Evolutionary conservation across 2,329 filamentous ascomycete genomes (phyloP).

Genomic region (Endocalyx cinctus): DNA sequence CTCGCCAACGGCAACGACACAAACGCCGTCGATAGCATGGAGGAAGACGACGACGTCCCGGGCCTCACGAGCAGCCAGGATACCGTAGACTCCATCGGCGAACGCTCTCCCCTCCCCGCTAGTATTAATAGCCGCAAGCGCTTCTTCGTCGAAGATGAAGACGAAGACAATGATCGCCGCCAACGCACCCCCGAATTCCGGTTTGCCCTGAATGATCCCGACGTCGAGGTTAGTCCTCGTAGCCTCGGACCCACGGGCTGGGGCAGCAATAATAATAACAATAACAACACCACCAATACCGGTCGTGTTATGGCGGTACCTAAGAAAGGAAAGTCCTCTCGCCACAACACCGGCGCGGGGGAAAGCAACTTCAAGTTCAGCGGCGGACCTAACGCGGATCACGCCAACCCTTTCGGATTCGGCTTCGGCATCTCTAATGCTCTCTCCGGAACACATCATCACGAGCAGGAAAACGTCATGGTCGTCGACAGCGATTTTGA

Average conservation of each 20-base stretch:
- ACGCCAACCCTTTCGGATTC: too few relatives aligned
- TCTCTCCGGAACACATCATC: too few relatives aligned
- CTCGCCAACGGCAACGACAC: constrained; percentile 9
- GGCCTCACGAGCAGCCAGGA: constrained; percentile 53
- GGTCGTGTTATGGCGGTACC: constrained; percentile 47
- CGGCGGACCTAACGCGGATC: constrained; percentile 10
- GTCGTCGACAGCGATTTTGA: constrained; percentile 54
- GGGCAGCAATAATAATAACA: constrained; percentile 24
- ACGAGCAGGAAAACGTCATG: constrained; percentile 44
- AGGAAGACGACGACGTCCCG: constrained; percentile 33
- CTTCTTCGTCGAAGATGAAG: constrained; percentile 39
- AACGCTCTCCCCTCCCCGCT: constrained; percentile 9
- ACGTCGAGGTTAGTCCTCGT: constrained; percentile 36
- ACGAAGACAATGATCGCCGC: constrained; percentile 21
- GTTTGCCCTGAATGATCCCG: constrained; percentile 23
- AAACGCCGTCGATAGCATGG: too few relatives aligned
- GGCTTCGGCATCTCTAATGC: too few relatives aligned
- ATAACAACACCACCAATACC: constrained; percentile 24
- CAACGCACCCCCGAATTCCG: constrained; percentile 15
- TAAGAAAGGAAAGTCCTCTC: constrained; percentile 17
- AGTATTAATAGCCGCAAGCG: too few relatives aligned
- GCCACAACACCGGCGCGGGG: constrained; percentile 10
- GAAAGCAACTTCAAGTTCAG: background rate
- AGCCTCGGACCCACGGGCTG: constrained; percentile 33
- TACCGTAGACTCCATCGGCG: constrained; percentile 36